These are phyloP conservation scores for Stromatinia cepivora DNA, from an alignment of 2,329 filamentous ascomycete species.

Conservation along the genomic window DNA sequence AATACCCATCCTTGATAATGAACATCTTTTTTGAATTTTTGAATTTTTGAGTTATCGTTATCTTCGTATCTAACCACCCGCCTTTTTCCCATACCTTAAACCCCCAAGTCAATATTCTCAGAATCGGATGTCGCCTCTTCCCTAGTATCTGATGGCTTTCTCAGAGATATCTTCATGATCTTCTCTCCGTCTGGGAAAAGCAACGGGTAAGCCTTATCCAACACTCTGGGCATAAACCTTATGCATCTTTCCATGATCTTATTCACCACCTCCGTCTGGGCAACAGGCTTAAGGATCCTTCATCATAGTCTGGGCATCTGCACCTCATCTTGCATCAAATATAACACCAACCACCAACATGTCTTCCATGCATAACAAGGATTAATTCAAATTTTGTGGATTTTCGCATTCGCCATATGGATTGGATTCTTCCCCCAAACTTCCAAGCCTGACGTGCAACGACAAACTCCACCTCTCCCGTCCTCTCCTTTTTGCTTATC, in stretches of 20 bases:
- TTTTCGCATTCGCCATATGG: constrained; percentile 1
- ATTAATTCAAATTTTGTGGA: background rate
- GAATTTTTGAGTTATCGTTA: background rate
- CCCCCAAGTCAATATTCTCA: background rate
- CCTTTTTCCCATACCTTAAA: background rate
- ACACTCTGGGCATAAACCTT: background rate
- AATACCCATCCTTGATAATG: constrained; percentile 8
- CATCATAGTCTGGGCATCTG: background rate
- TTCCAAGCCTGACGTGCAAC: too few relatives aligned
- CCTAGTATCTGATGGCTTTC: background rate
- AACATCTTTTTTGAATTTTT: background rate
- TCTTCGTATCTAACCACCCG: constrained; percentile 14
- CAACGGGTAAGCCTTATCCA: background rate
- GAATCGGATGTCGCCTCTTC: constrained; percentile 9
- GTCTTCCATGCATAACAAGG: background rate
- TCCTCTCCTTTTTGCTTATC: background rate
- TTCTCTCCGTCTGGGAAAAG: background rate
- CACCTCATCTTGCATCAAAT: constrained; percentile 1
- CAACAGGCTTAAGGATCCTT: background rate
- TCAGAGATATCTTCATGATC: background rate
- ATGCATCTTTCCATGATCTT: background rate
- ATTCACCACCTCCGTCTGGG: background rate
- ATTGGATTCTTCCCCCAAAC: background rate
- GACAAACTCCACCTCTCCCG: background rate
- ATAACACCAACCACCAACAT: background rate